Conservation (phyloP, 1,284 basidiomycete species). For the Crucibulum parvulum region DNA sequence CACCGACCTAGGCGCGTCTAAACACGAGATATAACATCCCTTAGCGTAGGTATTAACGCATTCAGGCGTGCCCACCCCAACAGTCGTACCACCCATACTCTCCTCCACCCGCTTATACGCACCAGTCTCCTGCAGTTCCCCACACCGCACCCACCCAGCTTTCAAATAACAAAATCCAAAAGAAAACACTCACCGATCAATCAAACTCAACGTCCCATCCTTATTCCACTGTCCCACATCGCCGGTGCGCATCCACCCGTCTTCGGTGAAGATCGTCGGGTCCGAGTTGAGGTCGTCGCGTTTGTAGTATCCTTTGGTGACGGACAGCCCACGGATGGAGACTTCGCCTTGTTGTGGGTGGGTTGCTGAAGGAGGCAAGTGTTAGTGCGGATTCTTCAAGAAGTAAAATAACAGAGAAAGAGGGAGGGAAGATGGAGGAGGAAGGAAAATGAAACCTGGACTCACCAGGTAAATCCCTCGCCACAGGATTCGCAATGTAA, state of each 20-base stretch:
- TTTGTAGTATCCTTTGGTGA: constrained; percentile 29
- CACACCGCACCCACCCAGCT: constrained; percentile 8
- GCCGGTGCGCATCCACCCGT: constrained; percentile 90
- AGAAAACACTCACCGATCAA: constrained; percentile 69
- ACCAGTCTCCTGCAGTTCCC: no score
- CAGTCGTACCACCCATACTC: no score
- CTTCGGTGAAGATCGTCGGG: constrained; percentile 78
- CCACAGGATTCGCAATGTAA: constrained; percentile 55
- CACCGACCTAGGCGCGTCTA: no score
- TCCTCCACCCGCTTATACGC: no score
- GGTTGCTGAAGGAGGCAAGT: constrained; percentile 47
- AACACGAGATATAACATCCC: no score
- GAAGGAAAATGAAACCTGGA: background rate
- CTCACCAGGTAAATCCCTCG: no score
- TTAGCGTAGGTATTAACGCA: no score
- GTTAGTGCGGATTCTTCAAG: no score
- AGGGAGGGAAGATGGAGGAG: background rate
- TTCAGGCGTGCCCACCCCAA: no score
- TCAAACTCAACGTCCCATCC: constrained; percentile 83
- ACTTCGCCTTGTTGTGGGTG: constrained; percentile 80
- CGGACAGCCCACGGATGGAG: constrained; percentile 81
- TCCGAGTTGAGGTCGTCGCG: constrained; percentile 90
- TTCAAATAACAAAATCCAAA: no score
- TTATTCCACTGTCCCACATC: constrained; percentile 91
- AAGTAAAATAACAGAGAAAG: no score